Percentiles rank a stretch among this genome's conserved stretches.
Evolutionary conservation across 768 basidiomycete species (phyloP).

Genomic region (Hemileccinum impolitum): DNA sequence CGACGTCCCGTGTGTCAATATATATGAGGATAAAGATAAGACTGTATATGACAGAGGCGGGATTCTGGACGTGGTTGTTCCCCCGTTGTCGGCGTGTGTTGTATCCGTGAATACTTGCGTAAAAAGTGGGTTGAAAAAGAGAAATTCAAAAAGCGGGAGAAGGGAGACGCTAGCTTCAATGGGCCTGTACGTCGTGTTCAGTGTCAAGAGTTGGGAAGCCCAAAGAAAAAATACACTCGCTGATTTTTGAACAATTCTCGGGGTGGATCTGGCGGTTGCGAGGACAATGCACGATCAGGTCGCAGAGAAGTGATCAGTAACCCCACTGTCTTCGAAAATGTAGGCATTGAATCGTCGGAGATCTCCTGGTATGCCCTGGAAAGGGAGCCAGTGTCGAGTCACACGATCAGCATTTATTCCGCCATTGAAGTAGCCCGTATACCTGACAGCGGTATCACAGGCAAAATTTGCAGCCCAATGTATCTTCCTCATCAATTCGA

Average conservation of each 20-base stretch:
- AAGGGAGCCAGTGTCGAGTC: background rate
- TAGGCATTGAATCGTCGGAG: conserved; percentile 49
- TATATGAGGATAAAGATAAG: conserved; percentile 59
- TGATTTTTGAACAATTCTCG: conserved; percentile 56
- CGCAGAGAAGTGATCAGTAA: conserved; percentile 50
- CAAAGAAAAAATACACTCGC: conserved; percentile 31
- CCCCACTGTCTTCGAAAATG: conserved; percentile 48
- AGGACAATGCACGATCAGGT: conserved; percentile 51
- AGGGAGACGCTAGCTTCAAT: conserved; percentile 57
- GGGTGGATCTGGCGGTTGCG: conserved; percentile 44
- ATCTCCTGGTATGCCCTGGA: conserved; percentile 56
- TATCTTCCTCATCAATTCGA: conserved; percentile 52
- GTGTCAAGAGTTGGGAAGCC: background rate
- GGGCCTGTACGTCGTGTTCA: conserved; percentile 43
- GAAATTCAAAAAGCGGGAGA: conserved; percentile 60
- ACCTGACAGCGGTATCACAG: conserved; percentile 51
- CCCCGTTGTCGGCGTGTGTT: conserved; percentile 28
- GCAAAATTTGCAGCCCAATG: conserved; percentile 56
- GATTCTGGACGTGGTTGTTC: conserved; percentile 15
- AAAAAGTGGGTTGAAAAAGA: conserved; percentile 50
- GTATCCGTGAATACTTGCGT: conserved; percentile 42
- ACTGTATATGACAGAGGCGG: conserved; percentile 45
- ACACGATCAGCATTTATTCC: background rate
- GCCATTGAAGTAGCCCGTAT: conserved; percentile 8
- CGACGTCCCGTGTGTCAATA: conserved; percentile 66